Percentiles rank a stretch among this genome's conserved stretches.
Conservation (phyloP, 495 filamentous ascomycete genomes). For the Cladorrhinum samala region DNA sequence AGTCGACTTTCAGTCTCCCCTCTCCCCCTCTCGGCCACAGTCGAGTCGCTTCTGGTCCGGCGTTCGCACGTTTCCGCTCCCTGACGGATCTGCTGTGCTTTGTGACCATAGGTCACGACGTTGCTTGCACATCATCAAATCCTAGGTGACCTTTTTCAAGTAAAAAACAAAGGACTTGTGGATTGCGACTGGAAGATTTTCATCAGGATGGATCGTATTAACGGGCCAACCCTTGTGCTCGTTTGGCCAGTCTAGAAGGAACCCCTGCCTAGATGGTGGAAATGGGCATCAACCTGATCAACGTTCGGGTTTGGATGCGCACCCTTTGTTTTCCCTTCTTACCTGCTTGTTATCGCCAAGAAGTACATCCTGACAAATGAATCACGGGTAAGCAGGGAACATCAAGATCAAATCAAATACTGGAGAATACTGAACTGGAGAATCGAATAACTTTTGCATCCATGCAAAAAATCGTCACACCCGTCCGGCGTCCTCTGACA, state of each 20-base stretch:
- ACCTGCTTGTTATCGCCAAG: background rate
- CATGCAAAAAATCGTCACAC: background rate
- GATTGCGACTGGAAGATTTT: too few relatives aligned
- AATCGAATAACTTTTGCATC: too few relatives aligned
- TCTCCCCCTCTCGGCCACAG: background rate
- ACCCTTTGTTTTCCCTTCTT: too few relatives aligned
- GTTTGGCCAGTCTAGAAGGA: background rate
- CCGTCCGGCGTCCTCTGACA: background rate
- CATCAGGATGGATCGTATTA: too few relatives aligned
- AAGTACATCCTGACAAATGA: too few relatives aligned
- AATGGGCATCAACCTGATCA: background rate
- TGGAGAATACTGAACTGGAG: too few relatives aligned
- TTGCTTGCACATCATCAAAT: background rate
- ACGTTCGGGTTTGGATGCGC: too few relatives aligned
- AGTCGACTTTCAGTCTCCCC: background rate
- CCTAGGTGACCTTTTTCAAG: background rate
- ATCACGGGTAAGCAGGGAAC: background rate
- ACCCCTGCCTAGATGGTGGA: background rate
- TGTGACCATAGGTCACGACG: conserved; percentile 14
- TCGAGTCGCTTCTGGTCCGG: background rate
- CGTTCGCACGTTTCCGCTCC: background rate
- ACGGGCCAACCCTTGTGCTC: background rate
- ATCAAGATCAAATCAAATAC: background rate
- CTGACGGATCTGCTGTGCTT: conserved; percentile 12
- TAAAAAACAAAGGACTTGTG: too few relatives aligned